Conservation (phyloP, 768 basidiomycete species). For the Boletus huronensis region DNA sequence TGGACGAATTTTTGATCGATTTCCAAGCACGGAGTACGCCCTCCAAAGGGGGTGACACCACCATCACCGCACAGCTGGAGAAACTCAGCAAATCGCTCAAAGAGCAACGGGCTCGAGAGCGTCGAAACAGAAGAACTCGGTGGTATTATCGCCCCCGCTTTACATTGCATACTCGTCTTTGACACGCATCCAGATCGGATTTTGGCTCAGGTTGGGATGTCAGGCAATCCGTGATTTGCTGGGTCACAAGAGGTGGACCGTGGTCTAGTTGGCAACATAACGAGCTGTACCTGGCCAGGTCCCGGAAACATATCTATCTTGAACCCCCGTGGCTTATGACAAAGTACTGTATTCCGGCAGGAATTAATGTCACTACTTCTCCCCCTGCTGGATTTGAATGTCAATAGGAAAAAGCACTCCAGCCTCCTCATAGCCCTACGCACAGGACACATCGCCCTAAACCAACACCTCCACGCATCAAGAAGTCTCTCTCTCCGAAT, state of each 20-base stretch:
- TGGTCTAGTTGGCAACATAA: neutral
- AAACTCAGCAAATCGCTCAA: conserved; percentile 52
- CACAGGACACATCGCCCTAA: too few species aligned
- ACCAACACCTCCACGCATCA: too few species aligned
- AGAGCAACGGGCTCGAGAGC: conserved; percentile 39
- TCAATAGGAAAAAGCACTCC: too few species aligned
- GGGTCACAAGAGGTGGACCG: neutral
- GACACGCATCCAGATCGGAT: conserved; percentile 5
- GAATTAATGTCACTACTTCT: too few species aligned
- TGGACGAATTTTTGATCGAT: conserved; percentile 48
- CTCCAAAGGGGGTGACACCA: conserved; percentile 49
- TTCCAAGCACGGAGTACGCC: conserved; percentile 45
- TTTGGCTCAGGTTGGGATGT: neutral
- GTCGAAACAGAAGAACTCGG: conserved; percentile 4
- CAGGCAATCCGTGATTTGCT: neutral
- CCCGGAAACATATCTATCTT: neutral
- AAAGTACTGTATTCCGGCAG: neutral
- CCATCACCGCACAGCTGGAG: conserved; percentile 57
- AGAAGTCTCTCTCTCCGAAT: too few species aligned
- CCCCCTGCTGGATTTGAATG: too few species aligned
- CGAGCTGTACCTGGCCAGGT: neutral
- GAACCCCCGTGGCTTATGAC: neutral
- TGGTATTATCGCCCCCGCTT: neutral
- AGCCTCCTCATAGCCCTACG: too few species aligned
- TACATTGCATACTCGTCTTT: neutral